These are phyloP conservation scores for Herpetomonas tarakana DNA, from an alignment of 208 protist genomes.

Conservation along the genomic window DNA sequence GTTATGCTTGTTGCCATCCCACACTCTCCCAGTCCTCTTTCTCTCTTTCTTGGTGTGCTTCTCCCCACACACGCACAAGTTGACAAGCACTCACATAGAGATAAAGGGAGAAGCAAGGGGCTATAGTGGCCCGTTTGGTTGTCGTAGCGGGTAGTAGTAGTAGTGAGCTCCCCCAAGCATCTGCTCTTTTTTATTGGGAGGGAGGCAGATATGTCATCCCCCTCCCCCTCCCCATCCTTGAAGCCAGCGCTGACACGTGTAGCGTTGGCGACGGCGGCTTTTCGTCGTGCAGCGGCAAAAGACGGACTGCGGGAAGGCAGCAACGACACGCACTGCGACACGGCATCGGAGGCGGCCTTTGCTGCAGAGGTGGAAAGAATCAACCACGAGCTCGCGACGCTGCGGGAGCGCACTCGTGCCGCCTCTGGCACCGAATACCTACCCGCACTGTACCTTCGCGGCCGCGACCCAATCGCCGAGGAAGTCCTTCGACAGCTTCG, in stretches of 20 bases:
- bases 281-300: background rate
- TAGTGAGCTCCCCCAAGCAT: too few species aligned
- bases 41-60: slow-evolving; percentile 3
- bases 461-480: slow-evolving; percentile 43
- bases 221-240: background rate
- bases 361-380: slow-evolving; percentile 41
- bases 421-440: slow-evolving; percentile 38
- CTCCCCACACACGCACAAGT: slow-evolving; percentile 1
- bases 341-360: slow-evolving; percentile 14
- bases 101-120: background rate
- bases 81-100: too few species aligned
- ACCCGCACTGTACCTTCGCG: slow-evolving; percentile 60
- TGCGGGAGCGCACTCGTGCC: slow-evolving; percentile 8
- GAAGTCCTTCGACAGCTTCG: slow-evolving; percentile 42
- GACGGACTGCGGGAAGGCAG: background rate
- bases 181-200: too few species aligned
- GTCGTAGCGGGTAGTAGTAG: too few species aligned
- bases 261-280: background rate
- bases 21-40: too few species aligned
- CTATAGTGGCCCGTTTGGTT: too few species aligned
- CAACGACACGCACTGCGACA: background rate
- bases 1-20: too few species aligned
- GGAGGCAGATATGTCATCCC: too few species aligned
- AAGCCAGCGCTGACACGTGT: background rate
- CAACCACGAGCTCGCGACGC: slow-evolving; percentile 28